phyloP scores from a whole-genome alignment of 2,329 filamentous ascomycete genomes.

The Aspergillaceae sp. region DNA sequence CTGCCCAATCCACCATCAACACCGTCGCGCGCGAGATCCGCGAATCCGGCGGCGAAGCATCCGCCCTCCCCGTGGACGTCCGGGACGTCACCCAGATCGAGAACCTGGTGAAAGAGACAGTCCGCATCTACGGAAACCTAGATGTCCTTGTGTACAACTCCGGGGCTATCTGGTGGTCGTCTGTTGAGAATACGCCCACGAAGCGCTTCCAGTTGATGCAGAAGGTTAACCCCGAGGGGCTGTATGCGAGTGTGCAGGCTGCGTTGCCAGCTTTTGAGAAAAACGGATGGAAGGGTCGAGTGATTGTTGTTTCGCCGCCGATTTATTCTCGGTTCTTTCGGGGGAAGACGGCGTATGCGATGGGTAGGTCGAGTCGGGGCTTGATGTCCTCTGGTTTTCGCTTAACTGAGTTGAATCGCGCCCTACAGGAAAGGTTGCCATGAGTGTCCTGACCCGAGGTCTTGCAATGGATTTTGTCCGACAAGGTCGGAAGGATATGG shows the following conservation, averaged over 20 bases:
- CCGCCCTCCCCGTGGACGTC: constrained; percentile 62
- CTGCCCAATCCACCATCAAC: constrained; percentile 63
- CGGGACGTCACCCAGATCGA: constrained; percentile 55
- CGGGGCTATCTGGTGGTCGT: constrained; percentile 77
- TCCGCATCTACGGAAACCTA: constrained; percentile 53
- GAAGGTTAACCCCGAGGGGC: constrained; percentile 62
- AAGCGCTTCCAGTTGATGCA: constrained; percentile 75
- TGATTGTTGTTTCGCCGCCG: constrained; percentile 73
- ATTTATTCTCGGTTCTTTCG: constrained; percentile 80
- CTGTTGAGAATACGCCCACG: constrained; percentile 62
- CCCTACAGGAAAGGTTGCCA: constrained; percentile 58
- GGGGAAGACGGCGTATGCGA: constrained; percentile 77
- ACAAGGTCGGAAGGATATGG: constrained; percentile 58
- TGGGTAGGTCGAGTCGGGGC: constrained; percentile 31
- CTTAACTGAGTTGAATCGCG: too few relatives aligned
- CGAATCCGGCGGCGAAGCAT: constrained; percentile 54
- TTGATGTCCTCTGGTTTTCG: not conserved
- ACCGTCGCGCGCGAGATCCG: constrained; percentile 69
- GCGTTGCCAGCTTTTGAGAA: constrained; percentile 56
- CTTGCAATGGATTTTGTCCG: constrained; percentile 72
- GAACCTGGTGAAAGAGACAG: constrained; percentile 49
- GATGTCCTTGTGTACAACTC: constrained; percentile 76
- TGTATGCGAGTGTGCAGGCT: constrained; percentile 65
- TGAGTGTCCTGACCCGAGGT: constrained; percentile 74
- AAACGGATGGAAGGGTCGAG: constrained; percentile 49